Evolutionary conservation across 306 rosid genomes (phyloP).

Genomic region (Begonia peltatifolia): DNA sequence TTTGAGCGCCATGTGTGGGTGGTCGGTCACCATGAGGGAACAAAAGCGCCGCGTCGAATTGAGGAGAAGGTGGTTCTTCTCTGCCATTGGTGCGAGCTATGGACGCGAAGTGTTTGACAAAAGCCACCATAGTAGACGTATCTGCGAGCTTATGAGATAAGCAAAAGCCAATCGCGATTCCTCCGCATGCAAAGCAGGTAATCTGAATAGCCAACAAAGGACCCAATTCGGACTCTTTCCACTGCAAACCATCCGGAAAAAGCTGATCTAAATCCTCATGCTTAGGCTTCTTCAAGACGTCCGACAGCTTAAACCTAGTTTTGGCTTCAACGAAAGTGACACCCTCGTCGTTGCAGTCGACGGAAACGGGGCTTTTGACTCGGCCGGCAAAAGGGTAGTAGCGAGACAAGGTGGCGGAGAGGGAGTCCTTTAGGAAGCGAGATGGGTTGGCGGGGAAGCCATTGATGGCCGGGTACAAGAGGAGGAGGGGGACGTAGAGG

Average conservation of each 20-base stretch:
- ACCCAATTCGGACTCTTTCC: not conserved
- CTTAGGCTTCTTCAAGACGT: slow-evolving; percentile 16
- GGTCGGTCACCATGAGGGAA: not conserved
- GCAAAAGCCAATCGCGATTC: slow-evolving; percentile 14
- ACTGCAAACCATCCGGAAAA: slow-evolving; percentile 9
- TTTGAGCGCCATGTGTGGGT: not conserved
- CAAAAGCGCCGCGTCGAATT: not conserved
- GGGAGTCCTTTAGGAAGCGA: slow-evolving; percentile 17
- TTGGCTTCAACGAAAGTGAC: slow-evolving; percentile 18
- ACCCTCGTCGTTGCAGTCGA: slow-evolving; percentile 22
- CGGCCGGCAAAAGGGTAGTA: slow-evolving; percentile 36
- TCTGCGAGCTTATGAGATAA: slow-evolving; percentile 30
- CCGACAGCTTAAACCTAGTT: slow-evolving; percentile 6
- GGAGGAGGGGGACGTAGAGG: not conserved
- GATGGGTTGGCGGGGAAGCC: not conserved
- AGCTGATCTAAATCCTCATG: slow-evolving; percentile 6
- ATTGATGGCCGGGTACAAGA: not conserved
- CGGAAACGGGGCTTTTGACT: slow-evolving; percentile 7
- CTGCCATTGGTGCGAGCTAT: not conserved
- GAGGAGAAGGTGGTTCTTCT: not conserved
- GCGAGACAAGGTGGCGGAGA: slow-evolving; percentile 11
- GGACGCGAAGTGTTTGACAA: slow-evolving; percentile 18
- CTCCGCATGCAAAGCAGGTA: slow-evolving; percentile 24
- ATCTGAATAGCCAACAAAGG: slow-evolving; percentile 15
- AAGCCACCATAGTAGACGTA: slow-evolving; percentile 10